phyloP scores from a whole-genome alignment of 176 grass and related monocot species.

The Zoysia japonica region DNA sequence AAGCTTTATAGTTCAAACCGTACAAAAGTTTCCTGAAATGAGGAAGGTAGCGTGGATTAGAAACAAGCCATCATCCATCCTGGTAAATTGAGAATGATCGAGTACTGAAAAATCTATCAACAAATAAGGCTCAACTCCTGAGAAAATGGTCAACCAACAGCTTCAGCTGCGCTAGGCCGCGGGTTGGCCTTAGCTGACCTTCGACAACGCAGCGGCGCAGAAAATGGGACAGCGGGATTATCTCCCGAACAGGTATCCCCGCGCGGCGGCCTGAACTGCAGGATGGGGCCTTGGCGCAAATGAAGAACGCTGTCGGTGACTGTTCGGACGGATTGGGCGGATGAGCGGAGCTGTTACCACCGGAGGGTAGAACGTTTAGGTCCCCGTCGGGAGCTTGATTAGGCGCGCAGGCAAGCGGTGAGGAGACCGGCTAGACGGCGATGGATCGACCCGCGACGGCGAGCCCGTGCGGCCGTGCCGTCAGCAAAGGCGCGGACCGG shows the following conservation, averaged over 20 bases:
- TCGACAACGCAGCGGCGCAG: background rate
- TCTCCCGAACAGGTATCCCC: background rate
- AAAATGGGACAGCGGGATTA: background rate
- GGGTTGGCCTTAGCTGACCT: background rate
- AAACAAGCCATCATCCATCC: conserved; percentile 12
- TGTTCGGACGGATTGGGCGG: background rate
- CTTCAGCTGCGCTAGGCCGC: background rate
- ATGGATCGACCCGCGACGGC: background rate
- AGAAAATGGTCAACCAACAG: background rate
- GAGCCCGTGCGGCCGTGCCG: background rate
- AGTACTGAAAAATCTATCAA: background rate
- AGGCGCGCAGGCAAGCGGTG: background rate
- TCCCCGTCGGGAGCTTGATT: conserved; percentile 10
- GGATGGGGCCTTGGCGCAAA: background rate
- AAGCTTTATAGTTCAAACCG: conserved; percentile 7
- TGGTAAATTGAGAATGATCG: background rate
- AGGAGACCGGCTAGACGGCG: background rate
- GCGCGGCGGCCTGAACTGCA: background rate
- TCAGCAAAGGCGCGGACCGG: background rate
- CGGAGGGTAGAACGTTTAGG: background rate
- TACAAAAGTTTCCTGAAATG: conserved; percentile 9
- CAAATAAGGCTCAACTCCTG: background rate
- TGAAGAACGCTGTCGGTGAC: background rate
- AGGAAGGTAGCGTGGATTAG: background rate
- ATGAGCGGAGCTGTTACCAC: conserved; percentile 22